Evolutionary conservation across 2,329 filamentous ascomycete genomes (phyloP).

Genomic region (Lizonia empirigonia): DNA sequence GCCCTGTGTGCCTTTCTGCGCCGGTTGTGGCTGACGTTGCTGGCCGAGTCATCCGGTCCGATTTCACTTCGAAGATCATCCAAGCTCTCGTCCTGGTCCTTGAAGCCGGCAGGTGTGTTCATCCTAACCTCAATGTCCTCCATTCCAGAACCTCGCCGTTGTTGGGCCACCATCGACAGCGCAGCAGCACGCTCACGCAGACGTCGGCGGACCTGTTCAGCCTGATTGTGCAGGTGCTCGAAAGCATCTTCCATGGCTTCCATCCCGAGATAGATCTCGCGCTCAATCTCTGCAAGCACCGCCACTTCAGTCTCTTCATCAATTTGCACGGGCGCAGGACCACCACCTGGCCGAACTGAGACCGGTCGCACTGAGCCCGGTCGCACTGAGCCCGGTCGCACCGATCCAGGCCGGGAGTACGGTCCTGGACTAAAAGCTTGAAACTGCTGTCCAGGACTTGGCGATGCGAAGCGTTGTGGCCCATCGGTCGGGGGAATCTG

Average conservation of each 20-base stretch:
- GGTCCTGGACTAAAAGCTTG: conserved; percentile 41
- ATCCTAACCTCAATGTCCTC: conserved; percentile 52
- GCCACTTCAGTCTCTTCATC: conserved; percentile 95
- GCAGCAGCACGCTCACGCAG: conserved; percentile 84
- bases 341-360: conserved; percentile 31
- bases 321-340: conserved; percentile 75
- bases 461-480: conserved; percentile 48
- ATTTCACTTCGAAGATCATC: conserved; percentile 58
- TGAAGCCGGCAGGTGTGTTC: conserved; percentile 54
- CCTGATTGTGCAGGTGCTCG: conserved; percentile 84
- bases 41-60: conserved; percentile 79
- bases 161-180: conserved; percentile 68
- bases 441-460: conserved; percentile 43
- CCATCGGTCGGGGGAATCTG: conserved; percentile 50
- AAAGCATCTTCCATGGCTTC: conserved; percentile 93
- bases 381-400: conserved; percentile 42
- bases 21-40: conserved; percentile 76
- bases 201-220: conserved; percentile 77
- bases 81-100: conserved; percentile 42
- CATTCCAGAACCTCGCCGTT: conserved; percentile 56
- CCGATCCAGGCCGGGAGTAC: conserved; percentile 29
- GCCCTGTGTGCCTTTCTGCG: conserved; percentile 70
- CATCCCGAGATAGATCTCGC: conserved; percentile 93
- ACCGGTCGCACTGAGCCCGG: conserved; percentile 48
- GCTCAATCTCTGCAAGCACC: conserved; percentile 86